Conservation (phyloP, 108 stramenopile genomes). For the Fragilaria radians region DNA sequence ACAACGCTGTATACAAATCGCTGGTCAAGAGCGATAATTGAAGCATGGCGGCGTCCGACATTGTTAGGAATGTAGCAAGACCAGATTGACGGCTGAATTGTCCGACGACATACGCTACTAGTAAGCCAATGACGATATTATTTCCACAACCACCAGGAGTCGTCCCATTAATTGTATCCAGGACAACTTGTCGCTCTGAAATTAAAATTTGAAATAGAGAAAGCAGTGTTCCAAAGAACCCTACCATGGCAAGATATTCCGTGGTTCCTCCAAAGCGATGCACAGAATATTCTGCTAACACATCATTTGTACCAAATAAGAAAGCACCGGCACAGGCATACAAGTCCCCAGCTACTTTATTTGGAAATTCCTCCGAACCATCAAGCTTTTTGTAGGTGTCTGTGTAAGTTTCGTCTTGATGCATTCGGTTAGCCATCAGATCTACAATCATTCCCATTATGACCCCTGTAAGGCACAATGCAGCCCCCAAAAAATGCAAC, state of each 20-base stretch:
- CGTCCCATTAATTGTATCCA: background rate
- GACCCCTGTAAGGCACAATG: background rate
- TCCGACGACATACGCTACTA: slow-evolving; percentile 34
- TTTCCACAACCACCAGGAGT: slow-evolving; percentile 9
- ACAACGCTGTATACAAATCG: slow-evolving; percentile 72
- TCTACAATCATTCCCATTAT: background rate
- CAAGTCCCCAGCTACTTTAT: background rate
- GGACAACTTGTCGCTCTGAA: slow-evolving; percentile 27
- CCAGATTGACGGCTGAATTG: slow-evolving; percentile 30
- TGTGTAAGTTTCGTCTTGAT: background rate
- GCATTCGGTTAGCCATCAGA: background rate
- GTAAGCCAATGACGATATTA: slow-evolving; percentile 6
- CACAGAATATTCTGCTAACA: slow-evolving; percentile 51
- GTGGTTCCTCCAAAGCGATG: slow-evolving; percentile 37
- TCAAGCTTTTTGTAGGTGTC: background rate
- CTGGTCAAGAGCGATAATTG: slow-evolving; percentile 69
- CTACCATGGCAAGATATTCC: slow-evolving; percentile 77
- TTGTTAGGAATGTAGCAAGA: slow-evolving; percentile 31
- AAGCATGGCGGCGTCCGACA: slow-evolving; percentile 39
- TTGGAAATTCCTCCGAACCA: background rate
- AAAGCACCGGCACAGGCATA: background rate
- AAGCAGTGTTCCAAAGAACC: slow-evolving; percentile 49
- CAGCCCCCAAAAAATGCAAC: background rate
- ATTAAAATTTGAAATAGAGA: slow-evolving; percentile 32
- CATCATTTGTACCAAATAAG: slow-evolving; percentile 48